Percentiles rank a stretch among this genome's conserved stretches.
Evolutionary conservation across 805 yeast genomes (phyloP).

Genomic region (Wickerhamiella australiensis): DNA sequence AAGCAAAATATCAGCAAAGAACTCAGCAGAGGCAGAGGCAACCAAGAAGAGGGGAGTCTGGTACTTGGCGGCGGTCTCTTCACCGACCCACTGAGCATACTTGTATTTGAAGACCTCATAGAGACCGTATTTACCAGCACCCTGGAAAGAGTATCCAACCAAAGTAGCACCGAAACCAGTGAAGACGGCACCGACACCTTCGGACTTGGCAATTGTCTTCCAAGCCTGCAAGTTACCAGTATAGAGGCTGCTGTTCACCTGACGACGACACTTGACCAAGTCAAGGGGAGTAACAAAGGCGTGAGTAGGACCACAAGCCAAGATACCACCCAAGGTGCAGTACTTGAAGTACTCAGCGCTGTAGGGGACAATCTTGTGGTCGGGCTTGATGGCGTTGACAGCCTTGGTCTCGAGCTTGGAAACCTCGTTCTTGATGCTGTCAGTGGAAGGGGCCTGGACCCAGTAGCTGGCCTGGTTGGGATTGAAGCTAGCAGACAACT

Average conservation of each 20-base stretch:
- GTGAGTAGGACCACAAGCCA: slow-evolving; percentile 95
- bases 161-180: slow-evolving; percentile 90
- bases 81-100: slow-evolving; percentile 58
- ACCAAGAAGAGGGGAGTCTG: slow-evolving; percentile 64
- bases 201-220: slow-evolving; percentile 54
- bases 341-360: slow-evolving; percentile 55
- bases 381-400: slow-evolving; percentile 26
- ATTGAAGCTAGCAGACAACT: slow-evolving; percentile 30
- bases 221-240: slow-evolving; percentile 73
- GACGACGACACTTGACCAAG: slow-evolving; percentile 85
- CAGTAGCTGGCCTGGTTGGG: slow-evolving; percentile 30
- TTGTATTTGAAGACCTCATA: slow-evolving; percentile 82
- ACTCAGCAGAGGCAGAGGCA: slow-evolving; percentile 90
- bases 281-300: slow-evolving; percentile 87
- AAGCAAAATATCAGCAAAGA: slow-evolving; percentile 75
- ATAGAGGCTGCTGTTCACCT: slow-evolving; percentile 66
- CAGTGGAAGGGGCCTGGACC: slow-evolving; percentile 25
- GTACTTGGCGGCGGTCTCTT: slow-evolving; percentile 45
- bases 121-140: slow-evolving; percentile 94
- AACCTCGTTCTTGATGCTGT: slow-evolving; percentile 22
- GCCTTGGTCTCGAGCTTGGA: slow-evolving; percentile 28
- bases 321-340: slow-evolving; percentile 64
- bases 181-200: slow-evolving; percentile 64
- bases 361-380: slow-evolving; percentile 38
- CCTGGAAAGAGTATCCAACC: slow-evolving; percentile 88